A percentile compares a stretch with the other conserved stretches of the same genome.
Conservation (phyloP, 2,329 filamentous ascomycete genomes). For the Exophiala alcalophila region DNA sequence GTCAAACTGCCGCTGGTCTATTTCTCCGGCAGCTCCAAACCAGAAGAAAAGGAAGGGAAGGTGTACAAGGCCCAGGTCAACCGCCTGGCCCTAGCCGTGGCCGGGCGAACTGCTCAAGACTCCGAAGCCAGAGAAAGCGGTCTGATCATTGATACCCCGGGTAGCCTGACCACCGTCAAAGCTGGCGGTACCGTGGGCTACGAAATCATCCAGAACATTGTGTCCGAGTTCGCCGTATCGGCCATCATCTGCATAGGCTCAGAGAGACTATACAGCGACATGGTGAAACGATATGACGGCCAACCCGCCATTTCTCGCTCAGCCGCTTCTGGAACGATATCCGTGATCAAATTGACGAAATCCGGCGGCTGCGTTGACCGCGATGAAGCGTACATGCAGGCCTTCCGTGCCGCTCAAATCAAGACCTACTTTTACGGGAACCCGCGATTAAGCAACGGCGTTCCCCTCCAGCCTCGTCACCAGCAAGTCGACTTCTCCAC, state of each 20-base stretch:
- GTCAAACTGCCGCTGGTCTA: conserved; percentile 92
- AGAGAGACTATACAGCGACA: conserved; percentile 69
- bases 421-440: conserved; percentile 95
- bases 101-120: conserved; percentile 74
- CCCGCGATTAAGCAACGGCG: conserved; percentile 45
- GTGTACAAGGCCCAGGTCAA: conserved; percentile 73
- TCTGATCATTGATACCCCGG: conserved; percentile 80
- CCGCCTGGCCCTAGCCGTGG: conserved; percentile 73
- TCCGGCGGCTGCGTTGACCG: conserved; percentile 81
- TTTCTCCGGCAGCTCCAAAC: conserved; percentile 67
- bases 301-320: conserved; percentile 45
- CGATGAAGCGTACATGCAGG: conserved; percentile 70
- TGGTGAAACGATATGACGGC: conserved; percentile 65
- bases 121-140: conserved; percentile 67
- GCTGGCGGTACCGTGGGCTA: conserved; percentile 58
- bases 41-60: conserved; percentile 64
- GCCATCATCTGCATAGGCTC: conserved; percentile 80
- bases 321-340: conserved; percentile 59
- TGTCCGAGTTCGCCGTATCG: conserved; percentile 70
- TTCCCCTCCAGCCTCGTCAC: conserved; percentile 80
- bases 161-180: conserved; percentile 56
- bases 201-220: conserved; percentile 77
- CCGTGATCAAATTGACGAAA: conserved; percentile 74
- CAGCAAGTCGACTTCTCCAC: conserved; percentile 77
- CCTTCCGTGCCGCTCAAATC: conserved; percentile 70